A percentile compares a stretch with the other conserved stretches of the same genome.
These are phyloP conservation scores for Athelia sp. DNA, from an alignment of 1,284 basidiomycete genomes.

Conservation along the genomic window DNA sequence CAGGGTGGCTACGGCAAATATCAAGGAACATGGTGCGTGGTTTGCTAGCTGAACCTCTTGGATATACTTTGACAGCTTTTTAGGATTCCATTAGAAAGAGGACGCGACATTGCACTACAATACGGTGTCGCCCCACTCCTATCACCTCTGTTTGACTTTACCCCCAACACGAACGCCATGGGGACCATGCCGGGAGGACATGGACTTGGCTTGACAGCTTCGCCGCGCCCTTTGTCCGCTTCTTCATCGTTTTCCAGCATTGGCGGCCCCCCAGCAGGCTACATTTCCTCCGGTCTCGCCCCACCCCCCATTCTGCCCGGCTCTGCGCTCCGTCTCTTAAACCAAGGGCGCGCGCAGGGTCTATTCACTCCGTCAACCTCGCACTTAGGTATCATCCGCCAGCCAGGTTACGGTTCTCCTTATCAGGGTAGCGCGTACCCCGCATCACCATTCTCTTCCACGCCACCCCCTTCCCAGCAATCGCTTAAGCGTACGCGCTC, in stretches of 20 bases:
- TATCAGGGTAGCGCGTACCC: constrained; percentile 37
- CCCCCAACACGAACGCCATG: constrained; percentile 68
- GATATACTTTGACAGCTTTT: constrained; percentile 1
- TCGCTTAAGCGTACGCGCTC: constrained; percentile 43
- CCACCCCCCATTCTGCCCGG: constrained; percentile 77
- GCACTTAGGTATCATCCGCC: constrained; percentile 30
- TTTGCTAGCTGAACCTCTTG: constrained; percentile 7
- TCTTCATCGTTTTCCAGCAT: constrained; percentile 39
- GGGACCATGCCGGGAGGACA: constrained; percentile 44
- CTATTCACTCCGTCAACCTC: constrained; percentile 79
- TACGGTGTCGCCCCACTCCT: constrained; percentile 85
- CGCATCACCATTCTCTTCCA: constrained; percentile 46
- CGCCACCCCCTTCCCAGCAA: constrained; percentile 46
- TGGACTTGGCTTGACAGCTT: constrained; percentile 38
- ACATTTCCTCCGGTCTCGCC: constrained; percentile 50
- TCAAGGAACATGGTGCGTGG: constrained; percentile 91
- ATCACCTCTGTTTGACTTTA: constrained; percentile 87
- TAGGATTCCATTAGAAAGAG: constrained; percentile 91
- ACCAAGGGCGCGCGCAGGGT: constrained; percentile 81
- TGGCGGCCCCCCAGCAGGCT: constrained; percentile 26
- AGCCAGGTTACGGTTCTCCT: constrained; percentile 28
- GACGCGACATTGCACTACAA: constrained; percentile 85
- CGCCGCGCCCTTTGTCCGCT: constrained; percentile 47
- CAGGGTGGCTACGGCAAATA: constrained; percentile 99
- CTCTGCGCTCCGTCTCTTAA: constrained; percentile 71